Percentiles rank a stretch among this genome's conserved stretches.
Evolutionary conservation across 2,329 filamentous ascomycete genomes (phyloP).

Genomic region (Apiospora phragmitis): DNA sequence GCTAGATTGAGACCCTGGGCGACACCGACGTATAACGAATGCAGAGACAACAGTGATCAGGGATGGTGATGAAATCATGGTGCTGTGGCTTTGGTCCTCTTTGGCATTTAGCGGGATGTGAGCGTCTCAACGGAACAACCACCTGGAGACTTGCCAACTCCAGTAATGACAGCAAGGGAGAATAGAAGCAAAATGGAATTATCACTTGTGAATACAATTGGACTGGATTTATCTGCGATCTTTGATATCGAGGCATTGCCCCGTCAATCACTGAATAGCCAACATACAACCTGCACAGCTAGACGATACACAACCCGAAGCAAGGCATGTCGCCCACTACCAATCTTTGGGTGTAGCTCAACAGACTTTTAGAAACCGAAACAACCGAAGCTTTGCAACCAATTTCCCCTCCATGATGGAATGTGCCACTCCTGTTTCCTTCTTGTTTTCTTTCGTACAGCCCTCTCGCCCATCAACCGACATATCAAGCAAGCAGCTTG

Average conservation of each 20-base stretch:
- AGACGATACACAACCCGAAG: neutral
- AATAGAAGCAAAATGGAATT: neutral
- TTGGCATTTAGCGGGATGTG: neutral
- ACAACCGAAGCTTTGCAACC: neutral
- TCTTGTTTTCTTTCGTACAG: neutral
- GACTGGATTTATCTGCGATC: neutral
- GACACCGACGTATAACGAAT: neutral
- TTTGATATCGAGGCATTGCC: neutral
- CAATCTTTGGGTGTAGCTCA: neutral
- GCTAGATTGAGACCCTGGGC: neutral
- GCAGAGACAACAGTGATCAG: neutral
- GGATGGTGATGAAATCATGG: neutral
- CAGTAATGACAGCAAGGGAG: neutral
- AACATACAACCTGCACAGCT: neutral
- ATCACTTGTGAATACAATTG: neutral
- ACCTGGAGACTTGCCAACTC: neutral
- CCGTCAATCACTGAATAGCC: neutral
- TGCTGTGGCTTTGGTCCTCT: neutral
- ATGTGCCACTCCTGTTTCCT: neutral
- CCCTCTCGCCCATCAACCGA: neutral
- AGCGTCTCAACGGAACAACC: neutral
- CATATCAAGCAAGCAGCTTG: constrained; percentile 13
- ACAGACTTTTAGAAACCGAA: neutral
- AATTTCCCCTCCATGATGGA: neutral
- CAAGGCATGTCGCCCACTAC: neutral